Base-by-base conservation (phyloP, 1,284 basidiomycete genomes). In the Cerrena zonata region DNA sequence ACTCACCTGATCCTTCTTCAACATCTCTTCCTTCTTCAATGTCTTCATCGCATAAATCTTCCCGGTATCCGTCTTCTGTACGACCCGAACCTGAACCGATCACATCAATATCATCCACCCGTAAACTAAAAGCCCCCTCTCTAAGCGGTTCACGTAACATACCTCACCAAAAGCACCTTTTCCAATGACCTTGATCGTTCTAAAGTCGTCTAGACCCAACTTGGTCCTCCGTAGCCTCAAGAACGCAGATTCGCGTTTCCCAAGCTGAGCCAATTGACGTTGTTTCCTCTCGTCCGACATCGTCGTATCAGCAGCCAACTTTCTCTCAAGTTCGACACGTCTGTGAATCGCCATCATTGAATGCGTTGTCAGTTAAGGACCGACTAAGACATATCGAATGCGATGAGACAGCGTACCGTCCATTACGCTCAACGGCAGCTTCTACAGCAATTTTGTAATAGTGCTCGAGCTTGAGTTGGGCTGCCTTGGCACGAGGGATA, bases 21-120 rank as follows among this genome's bases (percentile, higher is more conserved):
- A 87, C 95, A 99, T 99, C 70, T 99, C 95, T 48, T 88, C 88
- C 74, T 99, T 99, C 69, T 93, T 86, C 64, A 99, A 71, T 55
- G 93, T 96, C 79, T 99, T 99, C 96, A 99, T 99, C 38, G 95
- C 95, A 65, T 97, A 98, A 51, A 99, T 95, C 74, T 95, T 96
- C 54, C 90, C 94, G 10, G 94, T 98, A 67, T 98, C 95, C 44
- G 87, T 83, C 73, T 99, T 98, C 69, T 98, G 95, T 39, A 96
- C 94, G 45, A 99, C 76, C 48, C 95, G 83, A 34, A 98, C 94
- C 88, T 91, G 39, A 19, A 40, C 10, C 7, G 15, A 7, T 7
- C 7, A 15, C 10, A 22, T 42, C 41, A 42, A 15, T 23, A 22
- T 42, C n/a, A n/a, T n/a, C n/a, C 41, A 24, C 41, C 10, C 19